Evolutionary conservation across 768 basidiomycete genomes (phyloP), one percentile per base, ranked within the genome.

Genomic region (Ramaria sp.): DNA sequence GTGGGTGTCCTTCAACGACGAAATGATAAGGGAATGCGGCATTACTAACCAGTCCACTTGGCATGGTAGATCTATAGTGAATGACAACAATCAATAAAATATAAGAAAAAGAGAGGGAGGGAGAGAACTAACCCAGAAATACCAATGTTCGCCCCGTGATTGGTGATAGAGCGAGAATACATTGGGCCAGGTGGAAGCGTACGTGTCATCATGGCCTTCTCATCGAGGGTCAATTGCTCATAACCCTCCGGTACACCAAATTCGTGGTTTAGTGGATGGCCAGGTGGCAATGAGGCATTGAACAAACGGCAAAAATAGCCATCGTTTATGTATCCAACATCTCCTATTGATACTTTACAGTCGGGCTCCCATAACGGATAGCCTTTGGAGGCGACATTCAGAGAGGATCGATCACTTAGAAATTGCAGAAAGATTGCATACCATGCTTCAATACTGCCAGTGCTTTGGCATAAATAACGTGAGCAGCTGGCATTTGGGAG

Each of bases 181-280:
- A 55, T 44, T 6, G 44, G n/a, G 18, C 53, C 53, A 27, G 53
- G 53, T 0, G 43, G 43, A 15, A 45, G 24, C 8, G 38, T 39
- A 24, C 51, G 51, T 27, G 18, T 12, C 25, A 41, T 28, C 24
- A 37, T 45, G 8, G 53, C 53, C 13, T 43, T 43, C 9, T 55
- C 53, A 16, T 48, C 53, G 3, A 55, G 22, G 53, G n/a, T 15
- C 13, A 55, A 22, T 15, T 27, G 41, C 25, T 55, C 53, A 47
- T 45, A 55, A 36, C 53, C 53, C 22, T 55, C 53, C 30, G 53
- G 53, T 15, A 32, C 34, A 15, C 53, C 53, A 47, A 55, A 55
- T 38, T 55, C 53, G 34, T n/a, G n/a, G n/a, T 55, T 55, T 55
- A 30, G 24, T 16, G 30, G 22, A 37, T 55, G 16, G 9, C 43